Evolutionary conservation across 2,329 filamentous ascomycete species (phyloP).

Genomic region (Hymenoscyphus repandus): DNA sequence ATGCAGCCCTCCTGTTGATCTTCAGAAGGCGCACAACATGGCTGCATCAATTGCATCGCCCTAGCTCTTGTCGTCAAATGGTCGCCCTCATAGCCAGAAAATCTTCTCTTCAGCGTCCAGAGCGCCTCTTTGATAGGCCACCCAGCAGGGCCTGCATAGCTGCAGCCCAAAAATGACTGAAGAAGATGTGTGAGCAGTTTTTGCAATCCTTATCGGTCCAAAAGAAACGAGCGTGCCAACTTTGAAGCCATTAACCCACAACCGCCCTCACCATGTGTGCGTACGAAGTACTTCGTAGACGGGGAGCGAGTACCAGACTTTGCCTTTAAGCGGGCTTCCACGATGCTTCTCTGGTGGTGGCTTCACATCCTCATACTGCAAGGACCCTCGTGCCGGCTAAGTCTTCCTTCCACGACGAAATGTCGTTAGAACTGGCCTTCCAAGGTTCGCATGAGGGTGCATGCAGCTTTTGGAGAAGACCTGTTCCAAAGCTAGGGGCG

Average conservation of each 20-base stretch:
- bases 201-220: not conserved
- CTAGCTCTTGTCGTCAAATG: not conserved
- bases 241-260: no score
- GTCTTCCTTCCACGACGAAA: not conserved
- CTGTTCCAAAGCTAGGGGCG: not conserved
- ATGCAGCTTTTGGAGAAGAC: conserved; percentile 2
- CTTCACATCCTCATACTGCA: no score
- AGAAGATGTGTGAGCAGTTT: not conserved
- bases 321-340: no score
- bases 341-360: no score
- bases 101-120: no score
- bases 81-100: not conserved
- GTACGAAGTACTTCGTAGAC: no score
- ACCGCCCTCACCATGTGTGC: no score
- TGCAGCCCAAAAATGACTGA: not conserved
- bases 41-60: not conserved
- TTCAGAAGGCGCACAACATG: no score
- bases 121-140: not conserved
- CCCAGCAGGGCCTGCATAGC: not conserved
- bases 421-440: conserved; percentile 5
- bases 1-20: no score
- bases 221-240: no score
- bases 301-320: no score
- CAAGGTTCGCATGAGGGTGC: not conserved
- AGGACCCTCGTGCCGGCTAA: not conserved